A percentile compares a stretch with the other conserved stretches of the same genome.
phyloP scores from a whole-genome alignment of 306 rosid species.

The Cicer cuneatum region DNA sequence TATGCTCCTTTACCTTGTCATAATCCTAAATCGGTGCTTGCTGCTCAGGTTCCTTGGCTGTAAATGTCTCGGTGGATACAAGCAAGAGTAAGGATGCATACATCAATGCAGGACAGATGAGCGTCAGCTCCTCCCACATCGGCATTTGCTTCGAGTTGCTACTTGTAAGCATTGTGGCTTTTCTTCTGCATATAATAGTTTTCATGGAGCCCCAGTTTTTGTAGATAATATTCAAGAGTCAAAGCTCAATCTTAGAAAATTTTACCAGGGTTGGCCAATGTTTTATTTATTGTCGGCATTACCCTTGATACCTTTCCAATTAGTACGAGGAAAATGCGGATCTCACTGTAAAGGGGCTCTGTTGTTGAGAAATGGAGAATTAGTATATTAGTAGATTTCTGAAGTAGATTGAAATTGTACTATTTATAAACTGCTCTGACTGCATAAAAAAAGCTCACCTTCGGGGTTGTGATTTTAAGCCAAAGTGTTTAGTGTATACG shows the following conservation, averaged over 20 bases:
- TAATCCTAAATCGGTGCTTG: slow-evolving; percentile 43
- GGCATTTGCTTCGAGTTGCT: slow-evolving; percentile 59
- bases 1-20: slow-evolving; percentile 19
- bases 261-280: slow-evolving; percentile 43
- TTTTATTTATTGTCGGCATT: slow-evolving; percentile 52
- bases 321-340: slow-evolving; percentile 33
- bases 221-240: slow-evolving; percentile 47
- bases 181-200: slow-evolving; percentile 59
- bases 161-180: slow-evolving; percentile 49
- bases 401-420: slow-evolving; percentile 28
- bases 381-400: slow-evolving; percentile 41
- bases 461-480: slow-evolving; percentile 1
- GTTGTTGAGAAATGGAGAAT: slow-evolving; percentile 42
- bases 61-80: slow-evolving; percentile 78
- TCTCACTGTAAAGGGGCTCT: slow-evolving; percentile 42
- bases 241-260: slow-evolving; percentile 47
- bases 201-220: slow-evolving; percentile 52
- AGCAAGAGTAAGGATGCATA: slow-evolving; percentile 80
- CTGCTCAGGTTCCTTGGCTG: slow-evolving; percentile 81
- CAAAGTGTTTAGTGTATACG: not conserved
- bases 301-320: slow-evolving; percentile 42
- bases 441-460: not conserved
- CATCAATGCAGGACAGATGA: slow-evolving; percentile 70
- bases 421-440: slow-evolving; percentile 1
- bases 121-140: slow-evolving; percentile 55